A percentile compares a stretch with the other conserved stretches of the same genome.
Evolutionary conservation across 192 early-diverging fungal genomes (phyloP).

Genomic region (Chytriomyces sp.): DNA sequence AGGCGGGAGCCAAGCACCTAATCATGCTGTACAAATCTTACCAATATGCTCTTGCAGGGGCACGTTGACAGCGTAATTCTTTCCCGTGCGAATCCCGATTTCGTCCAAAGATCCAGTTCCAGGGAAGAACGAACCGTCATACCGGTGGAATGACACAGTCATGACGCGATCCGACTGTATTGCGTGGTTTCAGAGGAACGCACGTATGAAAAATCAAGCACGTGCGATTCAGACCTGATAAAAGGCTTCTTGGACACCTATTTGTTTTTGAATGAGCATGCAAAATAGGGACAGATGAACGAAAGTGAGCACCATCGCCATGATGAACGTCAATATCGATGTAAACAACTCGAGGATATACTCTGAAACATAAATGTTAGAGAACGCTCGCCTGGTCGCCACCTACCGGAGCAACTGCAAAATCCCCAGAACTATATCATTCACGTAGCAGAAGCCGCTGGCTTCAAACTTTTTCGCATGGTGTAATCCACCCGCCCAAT

Average conservation of each 20-base stretch:
- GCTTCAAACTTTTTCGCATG: slow-evolving; percentile 98
- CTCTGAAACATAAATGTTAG: background rate
- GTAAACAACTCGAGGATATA: slow-evolving; percentile 87
- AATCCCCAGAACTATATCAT: slow-evolving; percentile 95
- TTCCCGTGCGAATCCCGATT: slow-evolving; percentile 82
- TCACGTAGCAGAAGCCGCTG: slow-evolving; percentile 97
- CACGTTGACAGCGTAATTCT: slow-evolving; percentile 93
- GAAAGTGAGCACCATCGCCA: slow-evolving; percentile 73
- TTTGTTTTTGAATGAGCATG: background rate
- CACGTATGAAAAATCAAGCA: too few relatives aligned
- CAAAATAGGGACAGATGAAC: too few relatives aligned
- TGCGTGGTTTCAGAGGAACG: too few relatives aligned
- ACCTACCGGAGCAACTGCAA: slow-evolving; percentile 78
- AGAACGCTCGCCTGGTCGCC: background rate
- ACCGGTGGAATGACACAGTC: slow-evolving; percentile 95
- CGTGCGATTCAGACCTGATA: too few relatives aligned
- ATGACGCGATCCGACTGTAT: slow-evolving; percentile 91
- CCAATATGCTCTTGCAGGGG: slow-evolving; percentile 89
- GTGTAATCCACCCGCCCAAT: slow-evolving; percentile 96
- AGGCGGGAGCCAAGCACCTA: background rate
- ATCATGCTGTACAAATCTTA: background rate
- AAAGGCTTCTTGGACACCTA: slow-evolving; percentile 29
- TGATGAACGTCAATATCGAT: slow-evolving; percentile 99
- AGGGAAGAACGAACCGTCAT: slow-evolving; percentile 93
- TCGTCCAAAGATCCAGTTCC: slow-evolving; percentile 91